Base-by-base conservation (phyloP, 805 yeast genomes). In the Groenewaldozyma salmanticensis region DNA sequence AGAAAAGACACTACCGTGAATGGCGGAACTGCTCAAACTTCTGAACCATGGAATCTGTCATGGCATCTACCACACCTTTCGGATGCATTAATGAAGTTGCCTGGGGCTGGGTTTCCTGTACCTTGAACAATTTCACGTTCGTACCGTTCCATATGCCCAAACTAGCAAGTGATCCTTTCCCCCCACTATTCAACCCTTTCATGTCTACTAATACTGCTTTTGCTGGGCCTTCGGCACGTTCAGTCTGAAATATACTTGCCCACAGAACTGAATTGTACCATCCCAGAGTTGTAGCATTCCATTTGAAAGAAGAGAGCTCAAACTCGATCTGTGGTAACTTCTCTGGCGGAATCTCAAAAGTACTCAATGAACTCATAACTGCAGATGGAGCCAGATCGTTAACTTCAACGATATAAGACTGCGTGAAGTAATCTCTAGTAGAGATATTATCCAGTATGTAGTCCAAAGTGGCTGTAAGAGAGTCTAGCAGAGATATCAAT, bases 211-310 rank as follows among this genome's bases (percentile, higher is more conserved):
- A 24, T 16, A 13, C 38, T 38, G 40, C 33, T 27, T 27, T 33
- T 19, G 44, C 16, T 13, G 42, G 21, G 13, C 33, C 31, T 16
- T 35, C 27, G 24, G 42, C 46, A 32, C 43, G 42, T 21, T 51
- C 52, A 22, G 42, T 33, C 33, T 46, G 48, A 50, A 68, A 81
- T 0, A 81, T 68, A 24, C 65, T 61, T 1, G 78, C 75, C 78
- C 83, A 81, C 20, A 83, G 52, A 6, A 81, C 62, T 3, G 81
- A 70, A 31, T 71, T 67, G 58, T 83, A 83, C 94, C 94, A 84
- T 0, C 87, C 88, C 19, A 82, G 61, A 0, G 84, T 76, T 19
- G 68, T 53, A 40, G 62, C 63, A 31, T 74, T 70, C 94, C 94
- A 84, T 4, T 62, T 56, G 49, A 83, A 79, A 44, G 56, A 65